A percentile compares a stretch with the other conserved stretches of the same genome.
Conservation (phyloP, 495 filamentous ascomycete genomes). For the Penicillium paradoxum region DNA sequence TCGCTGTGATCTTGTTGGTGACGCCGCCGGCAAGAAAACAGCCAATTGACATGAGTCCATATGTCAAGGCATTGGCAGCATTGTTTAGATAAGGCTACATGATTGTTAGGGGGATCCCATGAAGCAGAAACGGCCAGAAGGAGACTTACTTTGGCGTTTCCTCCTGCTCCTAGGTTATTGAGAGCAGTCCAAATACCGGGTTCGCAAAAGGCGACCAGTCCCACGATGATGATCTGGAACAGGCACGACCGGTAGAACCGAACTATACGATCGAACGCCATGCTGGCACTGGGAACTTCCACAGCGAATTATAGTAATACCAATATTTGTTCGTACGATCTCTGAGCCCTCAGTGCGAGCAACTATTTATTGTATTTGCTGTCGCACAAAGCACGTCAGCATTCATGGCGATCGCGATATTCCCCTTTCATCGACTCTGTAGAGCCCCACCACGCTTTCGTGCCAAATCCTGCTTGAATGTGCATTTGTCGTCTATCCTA, state of each 20-base stretch:
- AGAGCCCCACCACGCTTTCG: not conserved
- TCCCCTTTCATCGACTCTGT: not conserved
- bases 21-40: constrained; percentile 49
- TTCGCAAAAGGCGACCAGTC: constrained; percentile 51
- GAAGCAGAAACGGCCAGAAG: not conserved
- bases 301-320: no score
- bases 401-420: constrained; percentile 14
- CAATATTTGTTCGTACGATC: not conserved
- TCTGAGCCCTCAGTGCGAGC: not conserved
- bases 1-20: constrained; percentile 50
- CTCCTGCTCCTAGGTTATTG: constrained; percentile 54
- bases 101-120: not conserved
- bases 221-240: constrained; percentile 52
- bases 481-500: not conserved
- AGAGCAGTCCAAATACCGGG: constrained; percentile 58
- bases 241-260: constrained; percentile 49
- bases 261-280: constrained; percentile 7
- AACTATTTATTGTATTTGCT: not conserved
- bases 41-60: constrained; percentile 52
- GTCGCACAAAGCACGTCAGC: constrained; percentile 12
- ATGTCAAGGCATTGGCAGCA: constrained; percentile 54
- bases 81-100: constrained; percentile 48
- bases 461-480: not conserved
- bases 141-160: constrained; percentile 38
- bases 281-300: not conserved